Percentiles rank a stretch among this genome's conserved stretches.
These are phyloP conservation scores for Aspergillus brunneoviolaceus DNA, from an alignment of 2,329 filamentous ascomycete species.

Conservation along the genomic window DNA sequence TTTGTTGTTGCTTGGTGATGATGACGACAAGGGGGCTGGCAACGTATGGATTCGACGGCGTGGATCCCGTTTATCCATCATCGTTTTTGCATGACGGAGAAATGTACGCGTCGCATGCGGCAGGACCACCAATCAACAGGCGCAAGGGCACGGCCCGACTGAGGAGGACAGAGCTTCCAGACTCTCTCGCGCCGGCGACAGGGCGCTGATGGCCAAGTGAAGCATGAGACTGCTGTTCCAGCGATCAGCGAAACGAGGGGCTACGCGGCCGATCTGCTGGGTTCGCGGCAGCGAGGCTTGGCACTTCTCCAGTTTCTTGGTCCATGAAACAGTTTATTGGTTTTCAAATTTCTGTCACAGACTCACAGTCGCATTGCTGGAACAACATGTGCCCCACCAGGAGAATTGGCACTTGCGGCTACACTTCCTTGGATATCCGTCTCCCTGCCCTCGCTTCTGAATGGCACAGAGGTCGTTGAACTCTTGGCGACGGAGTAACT, in stretches of 20 bases:
- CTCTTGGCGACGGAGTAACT: slow-evolving; percentile 6
- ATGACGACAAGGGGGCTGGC: neutral
- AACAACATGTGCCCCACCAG: slow-evolving; percentile 7
- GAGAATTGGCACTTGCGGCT: slow-evolving; percentile 1
- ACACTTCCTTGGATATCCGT: neutral
- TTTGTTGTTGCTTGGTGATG: neutral
- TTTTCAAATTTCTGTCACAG: neutral
- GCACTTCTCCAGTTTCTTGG: slow-evolving; percentile 16
- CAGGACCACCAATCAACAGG: slow-evolving; percentile 2
- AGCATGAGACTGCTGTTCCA: slow-evolving; percentile 8
- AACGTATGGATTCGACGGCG: neutral
- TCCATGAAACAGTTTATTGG: neutral
- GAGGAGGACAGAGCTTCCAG: slow-evolving; percentile 11
- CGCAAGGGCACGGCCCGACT: slow-evolving; percentile 4
- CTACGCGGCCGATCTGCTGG: slow-evolving; percentile 21
- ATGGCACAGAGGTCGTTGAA: neutral
- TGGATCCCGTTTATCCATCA: too few relatives aligned
- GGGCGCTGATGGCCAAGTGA: neutral
- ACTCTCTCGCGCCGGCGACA: neutral
- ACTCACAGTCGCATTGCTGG: neutral
- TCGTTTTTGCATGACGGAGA: slow-evolving; percentile 1
- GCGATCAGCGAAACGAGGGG: slow-evolving; percentile 17
- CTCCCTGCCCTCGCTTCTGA: slow-evolving; percentile 2
- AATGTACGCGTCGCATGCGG: slow-evolving; percentile 7
- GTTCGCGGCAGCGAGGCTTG: slow-evolving; percentile 22